These are phyloP conservation scores for Fusarium multiceps DNA, from an alignment of 2,329 filamentous ascomycete species.

Conservation along the genomic window DNA sequence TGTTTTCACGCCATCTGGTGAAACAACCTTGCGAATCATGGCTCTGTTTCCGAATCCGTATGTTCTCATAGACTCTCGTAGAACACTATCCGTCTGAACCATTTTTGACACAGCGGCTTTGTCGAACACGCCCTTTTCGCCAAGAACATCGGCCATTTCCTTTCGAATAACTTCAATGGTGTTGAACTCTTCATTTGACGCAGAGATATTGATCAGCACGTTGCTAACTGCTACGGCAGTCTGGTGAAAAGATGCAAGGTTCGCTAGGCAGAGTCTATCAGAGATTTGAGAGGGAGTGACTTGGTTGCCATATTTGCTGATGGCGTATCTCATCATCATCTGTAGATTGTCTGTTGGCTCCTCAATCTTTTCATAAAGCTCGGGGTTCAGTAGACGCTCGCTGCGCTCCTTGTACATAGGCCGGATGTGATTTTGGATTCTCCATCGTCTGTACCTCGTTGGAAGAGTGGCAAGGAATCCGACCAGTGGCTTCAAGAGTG, in stretches of 20 bases:
- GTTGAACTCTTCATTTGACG: constrained; percentile 51
- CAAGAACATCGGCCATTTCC: constrained; percentile 50
- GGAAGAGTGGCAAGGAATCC: constrained; percentile 43
- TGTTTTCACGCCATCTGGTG: constrained; percentile 45
- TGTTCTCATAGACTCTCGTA: constrained; percentile 57
- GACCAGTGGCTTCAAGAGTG: constrained; percentile 48
- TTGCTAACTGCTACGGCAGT: constrained; percentile 55
- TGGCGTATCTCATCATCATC: constrained; percentile 38
- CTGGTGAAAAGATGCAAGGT: constrained; percentile 55
- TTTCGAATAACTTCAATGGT: constrained; percentile 52
- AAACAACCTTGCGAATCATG: constrained; percentile 46
- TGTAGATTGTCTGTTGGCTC: constrained; percentile 28
- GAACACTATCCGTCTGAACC: constrained; percentile 54
- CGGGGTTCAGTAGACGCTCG: neutral
- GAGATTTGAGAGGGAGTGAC: constrained; percentile 44
- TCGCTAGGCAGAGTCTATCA: constrained; percentile 40
- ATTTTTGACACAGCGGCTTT: constrained; percentile 52
- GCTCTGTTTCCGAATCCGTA: constrained; percentile 48
- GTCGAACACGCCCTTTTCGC: constrained; percentile 50
- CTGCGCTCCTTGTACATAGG: constrained; percentile 10
- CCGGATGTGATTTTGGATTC: constrained; percentile 23
- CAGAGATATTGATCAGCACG: constrained; percentile 53
- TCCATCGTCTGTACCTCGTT: constrained; percentile 30
- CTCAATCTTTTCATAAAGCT: neutral
- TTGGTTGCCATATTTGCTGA: constrained; percentile 35